Conservation (phyloP, 768 basidiomycete genomes). For the Lentinus brumalis region DNA sequence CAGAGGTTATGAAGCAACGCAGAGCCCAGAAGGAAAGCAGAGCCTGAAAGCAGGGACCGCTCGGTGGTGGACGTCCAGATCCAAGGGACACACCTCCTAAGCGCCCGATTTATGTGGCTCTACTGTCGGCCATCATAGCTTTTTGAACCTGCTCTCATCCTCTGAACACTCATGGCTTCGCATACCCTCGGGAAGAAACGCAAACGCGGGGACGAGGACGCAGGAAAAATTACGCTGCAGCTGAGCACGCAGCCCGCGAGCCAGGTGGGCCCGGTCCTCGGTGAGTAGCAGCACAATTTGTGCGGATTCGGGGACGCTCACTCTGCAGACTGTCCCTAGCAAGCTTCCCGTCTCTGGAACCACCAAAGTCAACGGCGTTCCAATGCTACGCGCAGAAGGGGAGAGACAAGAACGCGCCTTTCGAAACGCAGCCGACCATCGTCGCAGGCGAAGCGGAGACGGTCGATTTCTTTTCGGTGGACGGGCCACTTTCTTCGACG, state of each 20-base stretch:
- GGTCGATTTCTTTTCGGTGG: conserved; percentile 78
- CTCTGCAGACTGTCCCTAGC: conserved; percentile 35
- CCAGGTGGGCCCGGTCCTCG: conserved; percentile 53
- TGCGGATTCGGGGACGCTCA: not conserved
- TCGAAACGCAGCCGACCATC: conserved; percentile 39
- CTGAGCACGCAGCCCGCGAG: conserved; percentile 37
- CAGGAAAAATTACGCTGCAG: conserved; percentile 38
- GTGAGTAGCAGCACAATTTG: conserved; percentile 35
- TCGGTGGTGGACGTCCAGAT: conserved; percentile 8
- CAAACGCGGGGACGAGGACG: conserved; percentile 45
- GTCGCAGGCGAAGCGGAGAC: conserved; percentile 83
- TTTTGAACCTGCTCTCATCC: not conserved
- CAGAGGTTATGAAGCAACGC: not conserved
- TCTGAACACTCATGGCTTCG: conserved; percentile 14
- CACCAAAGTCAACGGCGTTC: conserved; percentile 62
- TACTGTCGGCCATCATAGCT: not conserved
- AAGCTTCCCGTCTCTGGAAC: conserved; percentile 65
- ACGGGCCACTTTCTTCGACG: conserved; percentile 42
- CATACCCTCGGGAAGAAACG: conserved; percentile 39
- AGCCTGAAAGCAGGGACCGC: not conserved
- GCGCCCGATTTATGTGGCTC: conserved; percentile 3
- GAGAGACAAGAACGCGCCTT: conserved; percentile 42
- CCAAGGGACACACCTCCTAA: conserved; percentile 10
- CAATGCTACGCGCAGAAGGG: conserved; percentile 48
- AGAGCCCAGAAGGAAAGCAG: conserved; percentile 3